A percentile compares a stretch with the other conserved stretches of the same genome.
Evolutionary conservation across 2,329 filamentous ascomycete genomes (phyloP).

Genomic region (Xylaria sp.): DNA sequence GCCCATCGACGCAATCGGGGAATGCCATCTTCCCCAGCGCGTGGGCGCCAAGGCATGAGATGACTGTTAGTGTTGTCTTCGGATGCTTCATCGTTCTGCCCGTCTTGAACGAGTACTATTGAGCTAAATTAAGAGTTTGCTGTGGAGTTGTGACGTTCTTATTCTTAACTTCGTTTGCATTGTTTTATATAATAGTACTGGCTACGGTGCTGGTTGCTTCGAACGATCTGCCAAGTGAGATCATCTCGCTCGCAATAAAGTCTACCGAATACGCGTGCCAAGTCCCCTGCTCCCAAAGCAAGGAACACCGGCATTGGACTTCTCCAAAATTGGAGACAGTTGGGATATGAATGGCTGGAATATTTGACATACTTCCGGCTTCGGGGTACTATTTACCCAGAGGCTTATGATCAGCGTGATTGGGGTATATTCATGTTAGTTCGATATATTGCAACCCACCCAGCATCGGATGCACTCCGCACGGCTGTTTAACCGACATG

Average conservation of each 20-base stretch:
- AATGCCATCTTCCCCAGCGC: conserved; percentile 29
- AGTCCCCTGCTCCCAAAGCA: background rate
- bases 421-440: background rate
- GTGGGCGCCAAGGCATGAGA: conserved; percentile 19
- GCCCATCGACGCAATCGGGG: conserved; percentile 39
- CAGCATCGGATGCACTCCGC: background rate
- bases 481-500: background rate
- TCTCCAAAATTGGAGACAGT: background rate
- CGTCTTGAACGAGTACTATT: background rate
- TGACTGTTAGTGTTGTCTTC: background rate
- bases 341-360: background rate
- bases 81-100: conserved; percentile 9
- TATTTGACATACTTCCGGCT: no score
- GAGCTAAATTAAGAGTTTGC: background rate
- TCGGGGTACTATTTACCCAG: background rate
- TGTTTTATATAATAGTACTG: background rate
- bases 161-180: background rate
- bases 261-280: background rate
- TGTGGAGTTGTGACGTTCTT: background rate
- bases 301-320: background rate
- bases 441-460: background rate
- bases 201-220: background rate
- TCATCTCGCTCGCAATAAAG: background rate
- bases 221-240: background rate
- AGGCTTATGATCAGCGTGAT: background rate